Evolutionary conservation across 2,329 filamentous ascomycete species (phyloP), one percentile per base, ranked within the genome.

Genomic region (Ophiobolus disseminans): DNA sequence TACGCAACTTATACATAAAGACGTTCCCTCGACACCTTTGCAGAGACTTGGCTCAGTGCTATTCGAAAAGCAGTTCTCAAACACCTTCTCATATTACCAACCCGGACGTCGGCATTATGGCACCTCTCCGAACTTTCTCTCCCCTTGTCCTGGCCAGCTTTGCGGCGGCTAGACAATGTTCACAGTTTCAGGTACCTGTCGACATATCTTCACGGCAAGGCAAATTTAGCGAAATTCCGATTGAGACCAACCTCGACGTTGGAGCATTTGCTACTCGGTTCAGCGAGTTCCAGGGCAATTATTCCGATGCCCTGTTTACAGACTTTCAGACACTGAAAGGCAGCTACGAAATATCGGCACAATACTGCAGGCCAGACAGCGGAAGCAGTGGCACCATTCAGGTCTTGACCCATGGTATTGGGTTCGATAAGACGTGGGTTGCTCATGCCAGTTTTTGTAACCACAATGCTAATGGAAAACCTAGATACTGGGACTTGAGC

Each of bases 401-500:
- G 56, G 50, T 84, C 16, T 65, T 84, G 11, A 79, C 77, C 1
- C 80, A 83, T 59, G 81, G 82, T 21, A 77, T 82, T 57, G 80
- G 78, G 8, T 83, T 82, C 53, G 79, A 82, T 57, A 79, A 80
- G 51, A 73, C 69, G 65, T 78, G 63, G 48, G 66, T 53, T n/a
- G 14, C 2, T 9, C 10, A n/a, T 9, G 6, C 10, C 14, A 21
- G 10, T 20, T 3, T 38, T 44, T 20, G 26, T 53, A 30, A 50
- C 40, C n/a, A n/a, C n/a, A n/a, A n/a, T n/a, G n/a, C 16, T 36
- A 25, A 39, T 19, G 9, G 11, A 26, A 2, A 6, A 4, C 4
- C 17, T 39, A 81, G 76, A 35, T 88, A 87, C 74, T 88, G 85
- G 84, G 83, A 88, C 63, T 66, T 82, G 9, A 66, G 82, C 0